phyloP scores from a whole-genome alignment of 2,329 filamentous ascomycete genomes.

The Monosporascus ibericus region DNA sequence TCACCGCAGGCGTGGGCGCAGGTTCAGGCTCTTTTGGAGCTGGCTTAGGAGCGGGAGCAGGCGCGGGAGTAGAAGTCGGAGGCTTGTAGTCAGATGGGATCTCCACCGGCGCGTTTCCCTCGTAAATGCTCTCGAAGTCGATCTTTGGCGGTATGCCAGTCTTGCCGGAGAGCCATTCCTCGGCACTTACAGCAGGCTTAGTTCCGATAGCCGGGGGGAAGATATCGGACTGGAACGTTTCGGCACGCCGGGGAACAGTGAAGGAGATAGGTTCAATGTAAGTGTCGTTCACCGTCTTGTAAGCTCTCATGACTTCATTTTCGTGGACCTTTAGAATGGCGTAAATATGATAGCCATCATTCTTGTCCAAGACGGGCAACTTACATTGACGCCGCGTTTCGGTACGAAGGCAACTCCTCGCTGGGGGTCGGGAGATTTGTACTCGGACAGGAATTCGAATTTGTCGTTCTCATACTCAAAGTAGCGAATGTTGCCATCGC shows the following conservation, averaged over 20 bases:
- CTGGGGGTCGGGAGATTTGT: constrained; percentile 95
- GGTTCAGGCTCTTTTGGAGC: constrained; percentile 45
- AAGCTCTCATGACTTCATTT: constrained; percentile 91
- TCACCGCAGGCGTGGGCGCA: constrained; percentile 43
- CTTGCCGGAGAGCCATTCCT: constrained; percentile 85
- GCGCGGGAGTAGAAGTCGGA: constrained; percentile 37
- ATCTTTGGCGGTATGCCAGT: constrained; percentile 83
- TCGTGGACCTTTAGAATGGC: constrained; percentile 66
- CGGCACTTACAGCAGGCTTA: constrained; percentile 72
- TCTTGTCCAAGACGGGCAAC: constrained; percentile 17
- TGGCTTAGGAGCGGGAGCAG: constrained; percentile 38
- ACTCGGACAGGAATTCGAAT: constrained; percentile 93
- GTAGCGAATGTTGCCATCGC: constrained; percentile 98
- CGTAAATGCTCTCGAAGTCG: constrained; percentile 86
- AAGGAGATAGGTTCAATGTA: constrained; percentile 98
- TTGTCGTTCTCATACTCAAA: constrained; percentile 98
- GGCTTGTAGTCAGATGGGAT: constrained; percentile 65
- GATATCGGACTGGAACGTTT: constrained; percentile 95
- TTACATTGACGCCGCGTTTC: constrained; percentile 85
- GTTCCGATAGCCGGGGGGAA: constrained; percentile 79
- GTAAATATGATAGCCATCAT: constrained; percentile 10
- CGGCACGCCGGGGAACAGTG: constrained; percentile 86
- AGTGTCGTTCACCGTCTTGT: constrained; percentile 91
- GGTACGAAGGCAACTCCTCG: constrained; percentile 91
- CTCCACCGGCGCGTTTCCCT: constrained; percentile 74